Conservation (phyloP, 1,284 basidiomycete species). For the Apiotrichum gracile region DNA sequence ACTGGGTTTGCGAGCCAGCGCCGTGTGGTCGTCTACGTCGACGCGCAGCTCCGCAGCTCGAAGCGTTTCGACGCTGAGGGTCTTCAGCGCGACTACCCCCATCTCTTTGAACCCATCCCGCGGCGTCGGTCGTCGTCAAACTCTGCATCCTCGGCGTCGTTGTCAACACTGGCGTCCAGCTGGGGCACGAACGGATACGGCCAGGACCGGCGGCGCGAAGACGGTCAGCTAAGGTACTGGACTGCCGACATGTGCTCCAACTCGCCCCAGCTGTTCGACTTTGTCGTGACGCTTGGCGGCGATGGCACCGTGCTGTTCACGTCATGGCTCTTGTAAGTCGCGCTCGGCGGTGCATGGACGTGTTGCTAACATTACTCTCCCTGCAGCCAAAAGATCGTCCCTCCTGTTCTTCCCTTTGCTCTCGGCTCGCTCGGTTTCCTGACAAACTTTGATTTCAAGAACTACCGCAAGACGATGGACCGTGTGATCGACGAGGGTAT, state of each 20-base stretch:
- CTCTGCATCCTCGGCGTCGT: conserved; percentile 32
- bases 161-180: conserved; percentile 22
- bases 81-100: conserved; percentile 77
- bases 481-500: conserved; percentile 87
- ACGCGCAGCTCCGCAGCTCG: conserved; percentile 83
- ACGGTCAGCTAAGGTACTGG: conserved; percentile 96
- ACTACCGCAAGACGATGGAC: conserved; percentile 83
- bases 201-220: conserved; percentile 47
- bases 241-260: conserved; percentile 91
- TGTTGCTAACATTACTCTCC: not conserved
- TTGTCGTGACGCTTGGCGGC: conserved; percentile 96
- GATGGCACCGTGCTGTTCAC: conserved; percentile 99
- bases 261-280: conserved; percentile 91
- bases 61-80: conserved; percentile 91
- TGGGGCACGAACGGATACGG: not conserved
- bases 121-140: conserved; percentile 63
- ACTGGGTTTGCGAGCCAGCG: conserved; percentile 1
- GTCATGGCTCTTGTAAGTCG: conserved; percentile 79
- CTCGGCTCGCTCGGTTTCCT: conserved; percentile 98
- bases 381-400: conserved; percentile 77
- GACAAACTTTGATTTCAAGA: conserved; percentile 93
- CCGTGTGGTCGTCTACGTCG: conserved; percentile 63
- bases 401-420: conserved; percentile 93
- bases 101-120: conserved; percentile 68
- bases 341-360: not conserved